These are phyloP conservation scores for Polygonum maritimum DNA, from an alignment of 148 eudicot species.

Conservation along the genomic window DNA sequence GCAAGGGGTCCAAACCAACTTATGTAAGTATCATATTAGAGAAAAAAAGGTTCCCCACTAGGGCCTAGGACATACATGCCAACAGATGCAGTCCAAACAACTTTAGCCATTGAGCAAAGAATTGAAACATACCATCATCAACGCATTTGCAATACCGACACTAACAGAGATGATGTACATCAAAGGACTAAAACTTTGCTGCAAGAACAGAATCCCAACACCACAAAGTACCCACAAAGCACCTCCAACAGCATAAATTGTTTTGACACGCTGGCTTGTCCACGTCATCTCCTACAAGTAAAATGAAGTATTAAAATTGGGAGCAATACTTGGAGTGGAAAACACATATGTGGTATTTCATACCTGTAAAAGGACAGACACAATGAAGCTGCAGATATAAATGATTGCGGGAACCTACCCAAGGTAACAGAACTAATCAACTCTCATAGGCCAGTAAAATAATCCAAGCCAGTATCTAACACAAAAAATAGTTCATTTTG, in stretches of 20 bases:
- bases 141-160: constrained; percentile 83
- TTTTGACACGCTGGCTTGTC: constrained; percentile 63
- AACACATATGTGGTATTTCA: background rate
- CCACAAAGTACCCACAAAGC: constrained; percentile 89
- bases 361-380: constrained; percentile 85
- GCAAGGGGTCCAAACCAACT: background rate
- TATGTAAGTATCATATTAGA: background rate
- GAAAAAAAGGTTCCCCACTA: background rate
- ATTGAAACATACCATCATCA: constrained; percentile 60
- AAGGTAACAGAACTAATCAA: constrained; percentile 5
- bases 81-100: background rate
- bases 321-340: background rate
- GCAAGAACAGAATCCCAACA: constrained; percentile 47
- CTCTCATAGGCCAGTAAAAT: background rate
- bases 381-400: constrained; percentile 75
- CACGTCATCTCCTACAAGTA: constrained; percentile 61
- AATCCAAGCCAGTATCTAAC: background rate
- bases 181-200: constrained; percentile 37
- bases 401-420: constrained; percentile 87
- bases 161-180: constrained; percentile 64
- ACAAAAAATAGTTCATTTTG: background rate
- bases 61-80: background rate
- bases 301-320: background rate
- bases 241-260: constrained; percentile 57
- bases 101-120: background rate